phyloP scores from a whole-genome alignment of 345 rosid species.

The Limnanthes douglasii region DNA sequence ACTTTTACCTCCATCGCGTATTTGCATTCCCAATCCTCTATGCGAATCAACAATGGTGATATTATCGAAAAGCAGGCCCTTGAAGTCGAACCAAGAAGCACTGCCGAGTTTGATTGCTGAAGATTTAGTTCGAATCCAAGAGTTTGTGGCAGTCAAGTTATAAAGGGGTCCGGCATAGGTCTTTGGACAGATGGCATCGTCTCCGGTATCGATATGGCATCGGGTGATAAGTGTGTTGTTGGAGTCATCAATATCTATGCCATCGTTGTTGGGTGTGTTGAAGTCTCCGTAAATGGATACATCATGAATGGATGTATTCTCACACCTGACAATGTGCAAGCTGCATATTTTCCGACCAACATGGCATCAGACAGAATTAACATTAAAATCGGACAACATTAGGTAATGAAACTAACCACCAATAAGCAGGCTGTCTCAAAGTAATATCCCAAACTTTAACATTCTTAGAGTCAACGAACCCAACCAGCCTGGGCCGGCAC shows the following conservation, averaged over 20 bases:
- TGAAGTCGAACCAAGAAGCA: slow-evolving; percentile 69
- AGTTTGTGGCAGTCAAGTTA: slow-evolving; percentile 65
- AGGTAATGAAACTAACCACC: slow-evolving; percentile 48
- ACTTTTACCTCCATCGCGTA: slow-evolving; percentile 80
- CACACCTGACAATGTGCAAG: slow-evolving; percentile 67
- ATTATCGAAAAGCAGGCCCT: slow-evolving; percentile 55
- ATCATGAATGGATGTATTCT: slow-evolving; percentile 46
- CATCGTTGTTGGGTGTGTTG: slow-evolving; percentile 82
- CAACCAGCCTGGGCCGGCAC: slow-evolving; percentile 70
- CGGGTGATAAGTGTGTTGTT: slow-evolving; percentile 59
- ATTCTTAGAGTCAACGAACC: slow-evolving; percentile 52
- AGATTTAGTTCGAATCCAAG: slow-evolving; percentile 89
- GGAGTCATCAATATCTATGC: slow-evolving; percentile 83
- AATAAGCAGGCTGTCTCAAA: slow-evolving; percentile 68
- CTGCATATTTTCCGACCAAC: slow-evolving; percentile 23
- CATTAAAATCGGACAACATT: too few relatives aligned
- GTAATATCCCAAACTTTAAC: slow-evolving; percentile 54
- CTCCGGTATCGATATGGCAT: slow-evolving; percentile 74
- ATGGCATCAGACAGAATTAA: neutral
- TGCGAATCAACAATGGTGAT: slow-evolving; percentile 79
- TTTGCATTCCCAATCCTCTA: slow-evolving; percentile 74
- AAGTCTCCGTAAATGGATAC: slow-evolving; percentile 75
- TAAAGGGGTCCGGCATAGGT: slow-evolving; percentile 50
- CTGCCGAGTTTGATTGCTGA: slow-evolving; percentile 93
- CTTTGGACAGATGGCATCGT: slow-evolving; percentile 89